Base-by-base conservation (phyloP, 805 yeast species). In the Saturnispora sekii region DNA sequence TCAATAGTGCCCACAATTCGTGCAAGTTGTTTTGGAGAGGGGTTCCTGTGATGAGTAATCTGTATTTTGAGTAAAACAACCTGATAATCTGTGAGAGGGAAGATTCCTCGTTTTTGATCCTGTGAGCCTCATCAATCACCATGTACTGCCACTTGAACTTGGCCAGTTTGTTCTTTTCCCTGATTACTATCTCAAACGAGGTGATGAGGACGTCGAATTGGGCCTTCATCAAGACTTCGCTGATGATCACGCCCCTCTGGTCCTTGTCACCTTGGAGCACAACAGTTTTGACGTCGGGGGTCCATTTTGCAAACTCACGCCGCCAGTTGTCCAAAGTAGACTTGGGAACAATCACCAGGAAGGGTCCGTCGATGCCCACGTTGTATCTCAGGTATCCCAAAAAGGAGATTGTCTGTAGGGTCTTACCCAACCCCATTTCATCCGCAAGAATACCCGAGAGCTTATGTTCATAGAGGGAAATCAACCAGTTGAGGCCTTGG, bases 391-490 rank as follows among this genome's bases (percentile, higher is more conserved):
- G 64, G 56, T 79, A 84, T 2, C 90, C 90, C 38, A 84, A 62
- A 50, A 81, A 80, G 7, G 90, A 76, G 51, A 84, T 83, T 0
- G 90, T 84, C 60, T 84, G 93, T 47, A 84, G 64, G 3, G 93
- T 84, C 59, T 84, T 84, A 53, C 93, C 93, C 49, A 84, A 64
- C 1, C 93, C 93, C 93, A 84, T 84, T 63, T 84, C 93, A 62
- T 84, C 93, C 1, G 93, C 93, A 47, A 84, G 67, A 18, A 84
- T 83, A 48, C 93, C 93, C 1, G 84, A 75, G 38, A 84, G 64
- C 48, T 77, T 74, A 63, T 81, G 81, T 50, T 77, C 81, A 53
- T 79, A 76, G 48, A 84, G 62, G 1, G 82, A 71, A 11, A 83
- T 73, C 53, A 84, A 64, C 94, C 94, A 84, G 59, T 84, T 84